These are phyloP conservation scores for Sordariomycetes sp. DNA, from an alignment of 2,329 filamentous ascomycete species.

Conservation along the genomic window DNA sequence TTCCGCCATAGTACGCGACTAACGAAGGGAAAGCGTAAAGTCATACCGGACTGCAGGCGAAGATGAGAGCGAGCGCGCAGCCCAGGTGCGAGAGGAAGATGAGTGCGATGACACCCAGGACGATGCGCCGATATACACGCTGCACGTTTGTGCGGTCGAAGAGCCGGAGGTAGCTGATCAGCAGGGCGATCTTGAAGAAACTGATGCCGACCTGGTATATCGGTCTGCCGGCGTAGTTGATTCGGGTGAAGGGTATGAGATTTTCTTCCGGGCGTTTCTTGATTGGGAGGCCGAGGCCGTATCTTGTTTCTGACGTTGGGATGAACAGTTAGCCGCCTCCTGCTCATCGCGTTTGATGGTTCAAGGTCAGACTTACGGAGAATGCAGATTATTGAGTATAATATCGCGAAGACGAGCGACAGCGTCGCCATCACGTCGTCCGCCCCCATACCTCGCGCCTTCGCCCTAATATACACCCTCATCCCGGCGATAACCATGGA, in stretches of 20 bases:
- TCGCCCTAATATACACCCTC: conserved; percentile 29
- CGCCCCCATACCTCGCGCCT: conserved; percentile 28
- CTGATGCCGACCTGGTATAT: conserved; percentile 44
- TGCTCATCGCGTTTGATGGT: not conserved
- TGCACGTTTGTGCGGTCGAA: conserved; percentile 33
- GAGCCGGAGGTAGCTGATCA: conserved; percentile 40
- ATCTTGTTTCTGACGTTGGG: conserved; percentile 32
- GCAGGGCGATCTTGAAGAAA: conserved; percentile 43
- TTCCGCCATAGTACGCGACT: not conserved
- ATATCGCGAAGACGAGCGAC: conserved; percentile 32
- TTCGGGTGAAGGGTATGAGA: conserved; percentile 30
- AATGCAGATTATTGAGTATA: conserved; percentile 39
- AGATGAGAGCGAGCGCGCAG: conserved; percentile 35
- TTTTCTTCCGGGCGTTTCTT: conserved; percentile 29
- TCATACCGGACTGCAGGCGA: conserved; percentile 37
- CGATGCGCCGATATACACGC: conserved; percentile 27
- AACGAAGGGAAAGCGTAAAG: not conserved
- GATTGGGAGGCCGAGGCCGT: conserved; percentile 38
- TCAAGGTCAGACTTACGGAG: conserved; percentile 9
- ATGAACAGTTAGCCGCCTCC: not conserved
- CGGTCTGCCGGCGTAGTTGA: conserved; percentile 42
- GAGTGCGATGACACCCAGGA: conserved; percentile 30
- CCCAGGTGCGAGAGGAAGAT: conserved; percentile 35
- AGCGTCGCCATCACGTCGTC: conserved; percentile 34
- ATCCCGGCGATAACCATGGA: conserved; percentile 28